These are phyloP conservation scores for Diospyros kaki DNA, from an alignment of 148 eudicot species.

Conservation along the genomic window DNA sequence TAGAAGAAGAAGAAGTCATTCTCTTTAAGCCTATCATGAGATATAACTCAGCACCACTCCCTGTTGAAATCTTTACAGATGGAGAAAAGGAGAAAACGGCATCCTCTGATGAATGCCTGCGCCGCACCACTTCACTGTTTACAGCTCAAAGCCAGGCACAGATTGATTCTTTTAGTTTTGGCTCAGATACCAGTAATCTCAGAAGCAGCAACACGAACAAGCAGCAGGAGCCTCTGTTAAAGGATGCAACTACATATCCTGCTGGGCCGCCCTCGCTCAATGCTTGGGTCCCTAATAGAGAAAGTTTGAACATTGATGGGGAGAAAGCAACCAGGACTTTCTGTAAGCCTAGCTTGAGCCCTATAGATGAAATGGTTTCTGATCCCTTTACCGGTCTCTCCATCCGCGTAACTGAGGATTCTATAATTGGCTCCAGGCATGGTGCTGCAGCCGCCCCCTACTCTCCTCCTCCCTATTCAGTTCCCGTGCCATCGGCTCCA, in stretches of 20 bases:
- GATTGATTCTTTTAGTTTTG: slow-evolving; percentile 30
- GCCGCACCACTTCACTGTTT: slow-evolving; percentile 79
- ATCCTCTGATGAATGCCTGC: slow-evolving; percentile 49
- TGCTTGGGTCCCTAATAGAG: slow-evolving; percentile 71
- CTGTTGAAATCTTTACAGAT: slow-evolving; percentile 3
- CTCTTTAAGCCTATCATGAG: slow-evolving; percentile 81
- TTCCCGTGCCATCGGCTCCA: slow-evolving; percentile 57
- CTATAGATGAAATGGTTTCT: slow-evolving; percentile 55
- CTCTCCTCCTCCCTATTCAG: slow-evolving; percentile 26
- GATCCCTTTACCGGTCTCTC: slow-evolving; percentile 34
- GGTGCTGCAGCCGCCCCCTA: slow-evolving; percentile 10
- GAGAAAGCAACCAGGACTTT: slow-evolving; percentile 27
- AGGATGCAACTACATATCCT: slow-evolving; percentile 24
- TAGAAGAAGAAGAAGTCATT: slow-evolving; percentile 88
- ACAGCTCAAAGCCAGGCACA: slow-evolving; percentile 45
- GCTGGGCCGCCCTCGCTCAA: slow-evolving; percentile 87
- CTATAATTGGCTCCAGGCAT: neutral
- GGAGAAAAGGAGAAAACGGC: slow-evolving; percentile 13
- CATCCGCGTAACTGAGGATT: slow-evolving; percentile 19
- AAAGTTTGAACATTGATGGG: slow-evolving; percentile 26
- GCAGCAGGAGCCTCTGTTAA: slow-evolving; percentile 26
- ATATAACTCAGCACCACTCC: slow-evolving; percentile 71
- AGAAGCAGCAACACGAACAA: slow-evolving; percentile 25
- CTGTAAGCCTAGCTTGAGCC: slow-evolving; percentile 39
- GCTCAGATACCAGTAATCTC: slow-evolving; percentile 1